phyloP scores from a whole-genome alignment of 352 stramenopile species.

The Sclerospora graminicola region DNA sequence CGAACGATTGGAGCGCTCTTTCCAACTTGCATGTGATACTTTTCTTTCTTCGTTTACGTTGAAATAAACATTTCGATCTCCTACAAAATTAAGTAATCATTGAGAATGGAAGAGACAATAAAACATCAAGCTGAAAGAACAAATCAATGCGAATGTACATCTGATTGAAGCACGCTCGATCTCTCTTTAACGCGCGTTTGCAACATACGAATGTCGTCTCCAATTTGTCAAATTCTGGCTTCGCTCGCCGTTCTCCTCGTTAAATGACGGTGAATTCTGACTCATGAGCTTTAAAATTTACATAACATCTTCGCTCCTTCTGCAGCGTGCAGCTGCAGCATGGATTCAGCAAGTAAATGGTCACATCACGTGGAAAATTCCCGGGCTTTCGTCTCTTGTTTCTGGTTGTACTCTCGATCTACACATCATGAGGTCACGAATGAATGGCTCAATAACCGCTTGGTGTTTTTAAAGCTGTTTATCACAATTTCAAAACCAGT shows the following conservation, averaged over 20 bases:
- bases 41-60: conserved; percentile 80
- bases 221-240: conserved; percentile 34
- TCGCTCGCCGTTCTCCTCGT: conserved; percentile 30
- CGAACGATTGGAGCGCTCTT: conserved; percentile 68
- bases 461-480: too few relatives aligned
- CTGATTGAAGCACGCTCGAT: conserved; percentile 24
- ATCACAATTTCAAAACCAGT: too few relatives aligned
- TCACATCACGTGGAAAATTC: conserved; percentile 27
- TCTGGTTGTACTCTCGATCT: too few relatives aligned
- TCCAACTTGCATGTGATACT: conserved; percentile 69
- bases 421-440: too few relatives aligned
- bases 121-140: not conserved
- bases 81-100: conserved; percentile 14
- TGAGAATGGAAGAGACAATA: not conserved
- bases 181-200: conserved; percentile 27
- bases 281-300: conserved; percentile 21
- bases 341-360: conserved; percentile 15
- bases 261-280: conserved; percentile 17
- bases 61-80: conserved; percentile 70
- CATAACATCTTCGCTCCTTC: conserved; percentile 14
- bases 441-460: too few relatives aligned
- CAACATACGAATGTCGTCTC: conserved; percentile 34
- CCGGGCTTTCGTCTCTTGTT: conserved; percentile 36
- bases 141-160: conserved; percentile 56
- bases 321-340: conserved; percentile 9